Evolutionary conservation across 176 grass and related monocot species (phyloP), one percentile per base, ranked within the genome.

Genomic region (Chrysopogon serrulatus): DNA sequence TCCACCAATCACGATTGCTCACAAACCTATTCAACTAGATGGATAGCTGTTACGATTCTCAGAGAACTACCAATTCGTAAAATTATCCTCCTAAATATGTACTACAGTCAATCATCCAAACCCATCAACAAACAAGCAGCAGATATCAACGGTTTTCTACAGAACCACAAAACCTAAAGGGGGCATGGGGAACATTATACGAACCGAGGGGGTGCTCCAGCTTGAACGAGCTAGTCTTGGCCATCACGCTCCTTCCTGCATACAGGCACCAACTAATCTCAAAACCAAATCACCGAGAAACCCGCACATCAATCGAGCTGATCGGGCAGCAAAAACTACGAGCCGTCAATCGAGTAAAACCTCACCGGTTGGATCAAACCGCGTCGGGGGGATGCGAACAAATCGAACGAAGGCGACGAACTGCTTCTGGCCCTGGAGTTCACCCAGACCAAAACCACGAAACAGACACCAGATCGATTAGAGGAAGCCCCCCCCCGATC

Each of bases 131-230:
- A 37, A 5, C 64, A 33, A 57, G 10, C 43, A 68, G 18, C 27
- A 33, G 4, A n/a, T 12, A 57, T 35, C 65, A 17, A 49, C 4
- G 3, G 12, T 3, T 53, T 13, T 4, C 39, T 77, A 47, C 13
- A 24, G 13, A 44, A 53, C 4, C 34, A 30, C 18, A 36, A 8
- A 34, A 84, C 21, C 41, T 53, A 16, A 53, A 24, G 11, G 10
- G 44, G 28, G 6, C 18, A 41, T 5, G 66, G 40, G 54, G 30
- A 41, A 3, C 6, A 32, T 18, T 8, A 18, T 24, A 88, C 95
- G 34, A 45, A 98, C 96, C 96, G 31, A 99, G 89, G 19, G 96
- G 93, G 80, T 99, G 93, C 83, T 99, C 96, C 69, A 94, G 68
- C 85, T 92, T 96, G 93, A 99, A 99, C 80, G 87, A 94, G 90